Evolutionary conservation across 768 basidiomycete genomes (phyloP).

Genomic region (Omphalotus guepiniiformis): DNA sequence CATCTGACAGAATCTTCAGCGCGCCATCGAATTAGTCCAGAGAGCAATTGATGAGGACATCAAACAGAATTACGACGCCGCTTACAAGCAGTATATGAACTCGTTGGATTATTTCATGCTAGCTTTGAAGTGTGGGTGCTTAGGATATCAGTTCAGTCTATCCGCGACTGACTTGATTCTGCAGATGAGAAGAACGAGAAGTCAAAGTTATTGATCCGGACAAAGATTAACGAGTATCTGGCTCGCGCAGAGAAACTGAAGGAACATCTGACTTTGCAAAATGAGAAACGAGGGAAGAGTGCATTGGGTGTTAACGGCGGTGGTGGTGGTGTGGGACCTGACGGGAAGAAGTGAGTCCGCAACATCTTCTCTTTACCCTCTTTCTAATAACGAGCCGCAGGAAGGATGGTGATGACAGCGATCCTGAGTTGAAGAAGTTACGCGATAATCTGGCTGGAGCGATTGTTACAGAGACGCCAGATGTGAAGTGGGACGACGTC

Average conservation of each 20-base stretch:
- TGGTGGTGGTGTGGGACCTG: slow-evolving; percentile 35
- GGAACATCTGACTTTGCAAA: slow-evolving; percentile 62
- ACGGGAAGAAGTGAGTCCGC: slow-evolving; percentile 37
- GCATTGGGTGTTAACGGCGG: slow-evolving; percentile 41
- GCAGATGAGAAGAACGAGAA: slow-evolving; percentile 93
- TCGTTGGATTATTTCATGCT: slow-evolving; percentile 98
- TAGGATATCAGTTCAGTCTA: not conserved
- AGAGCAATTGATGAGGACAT: slow-evolving; percentile 90
- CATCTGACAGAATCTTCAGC: slow-evolving; percentile 29
- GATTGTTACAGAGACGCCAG: slow-evolving; percentile 89
- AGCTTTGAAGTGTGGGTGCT: slow-evolving; percentile 77
- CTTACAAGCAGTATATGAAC: slow-evolving; percentile 94
- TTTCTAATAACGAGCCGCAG: slow-evolving; percentile 14
- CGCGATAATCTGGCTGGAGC: slow-evolving; percentile 86
- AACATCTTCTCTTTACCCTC: not conserved
- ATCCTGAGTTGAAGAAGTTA: slow-evolving; percentile 94
- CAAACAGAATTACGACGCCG: slow-evolving; percentile 90
- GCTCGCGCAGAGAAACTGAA: slow-evolving; percentile 89
- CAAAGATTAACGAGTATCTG: slow-evolving; percentile 90
- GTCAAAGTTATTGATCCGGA: slow-evolving; percentile 78
- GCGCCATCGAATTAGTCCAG: slow-evolving; percentile 89
- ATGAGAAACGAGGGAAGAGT: slow-evolving; percentile 58
- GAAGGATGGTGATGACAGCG: slow-evolving; percentile 48
- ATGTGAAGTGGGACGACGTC: slow-evolving; percentile 98
- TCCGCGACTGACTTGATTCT: slow-evolving; percentile 1